Percentiles rank a stretch among this genome's conserved stretches.
Conservation (phyloP, 257 asterid genomes). For the Solanum chaucha region DNA sequence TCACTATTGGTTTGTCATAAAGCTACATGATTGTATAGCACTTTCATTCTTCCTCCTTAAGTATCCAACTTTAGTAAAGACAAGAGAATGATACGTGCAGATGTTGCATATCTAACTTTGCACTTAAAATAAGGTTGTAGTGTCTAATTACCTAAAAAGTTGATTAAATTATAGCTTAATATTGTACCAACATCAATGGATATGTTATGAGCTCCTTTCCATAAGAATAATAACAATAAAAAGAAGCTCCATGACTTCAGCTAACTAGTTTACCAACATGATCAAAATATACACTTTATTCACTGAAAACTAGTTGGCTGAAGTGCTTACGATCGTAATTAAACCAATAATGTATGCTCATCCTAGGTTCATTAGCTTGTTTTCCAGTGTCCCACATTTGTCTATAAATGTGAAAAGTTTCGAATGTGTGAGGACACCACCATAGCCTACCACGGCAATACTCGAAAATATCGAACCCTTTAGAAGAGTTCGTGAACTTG, state of each 20-base stretch:
- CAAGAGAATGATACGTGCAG: background rate
- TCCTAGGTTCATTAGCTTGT: background rate
- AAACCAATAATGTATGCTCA: background rate
- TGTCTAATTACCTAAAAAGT: background rate
- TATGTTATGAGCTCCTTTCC: background rate
- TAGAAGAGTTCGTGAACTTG: background rate
- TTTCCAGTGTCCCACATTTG: background rate
- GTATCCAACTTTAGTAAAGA: background rate
- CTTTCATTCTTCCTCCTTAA: background rate
- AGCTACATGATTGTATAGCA: background rate
- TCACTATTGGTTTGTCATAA: background rate
- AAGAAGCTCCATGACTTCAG: background rate
- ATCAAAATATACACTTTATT: background rate
- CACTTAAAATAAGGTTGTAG: background rate
- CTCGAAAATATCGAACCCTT: background rate
- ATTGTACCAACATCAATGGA: background rate
- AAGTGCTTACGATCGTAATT: background rate
- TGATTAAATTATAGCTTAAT: background rate
- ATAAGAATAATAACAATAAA: background rate
- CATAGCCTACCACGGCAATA: background rate
- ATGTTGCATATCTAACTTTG: background rate
- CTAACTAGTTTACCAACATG: background rate
- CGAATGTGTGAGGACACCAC: background rate
- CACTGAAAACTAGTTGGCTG: background rate
- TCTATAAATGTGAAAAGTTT: background rate